These are phyloP conservation scores for Penicillium italicum DNA, from an alignment of 2,329 filamentous ascomycete genomes.

Conservation along the genomic window DNA sequence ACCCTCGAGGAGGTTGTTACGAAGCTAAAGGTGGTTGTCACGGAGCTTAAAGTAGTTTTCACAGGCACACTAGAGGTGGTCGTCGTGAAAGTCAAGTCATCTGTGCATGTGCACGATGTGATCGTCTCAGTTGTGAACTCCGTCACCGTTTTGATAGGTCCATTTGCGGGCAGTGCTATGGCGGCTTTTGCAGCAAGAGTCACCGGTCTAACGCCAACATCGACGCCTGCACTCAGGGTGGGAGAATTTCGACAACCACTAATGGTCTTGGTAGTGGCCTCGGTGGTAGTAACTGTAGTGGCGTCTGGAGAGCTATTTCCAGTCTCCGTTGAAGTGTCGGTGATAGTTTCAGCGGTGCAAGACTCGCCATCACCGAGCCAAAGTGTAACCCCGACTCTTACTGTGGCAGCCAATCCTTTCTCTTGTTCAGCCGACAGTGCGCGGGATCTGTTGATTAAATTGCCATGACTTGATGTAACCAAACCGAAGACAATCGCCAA, in stretches of 20 bases:
- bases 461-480: not conserved
- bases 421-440: not conserved
- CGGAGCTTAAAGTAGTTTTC: not conserved
- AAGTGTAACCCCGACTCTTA: constrained; percentile 7
- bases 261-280: not conserved
- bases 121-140: not conserved
- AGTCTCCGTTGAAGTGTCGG: not conserved
- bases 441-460: not conserved
- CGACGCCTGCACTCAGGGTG: not conserved
- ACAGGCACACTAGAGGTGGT: not conserved
- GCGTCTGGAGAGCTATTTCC: not conserved
- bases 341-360: constrained; percentile 1
- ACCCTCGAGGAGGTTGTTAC: not conserved
- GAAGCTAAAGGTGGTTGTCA: not conserved
- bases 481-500: constrained; percentile 4
- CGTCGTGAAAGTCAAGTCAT: not conserved
- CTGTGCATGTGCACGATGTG: not conserved
- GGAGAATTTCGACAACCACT: not conserved
- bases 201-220: not conserved
- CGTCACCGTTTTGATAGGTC: not conserved
- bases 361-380: constrained; percentile 8
- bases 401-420: not conserved
- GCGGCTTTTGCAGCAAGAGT: not conserved
- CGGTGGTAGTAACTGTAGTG: not conserved
- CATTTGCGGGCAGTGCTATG: not conserved